phyloP scores from a whole-genome alignment of 108 stramenopile genomes.

The Fragilariopsis cylindrus region DNA sequence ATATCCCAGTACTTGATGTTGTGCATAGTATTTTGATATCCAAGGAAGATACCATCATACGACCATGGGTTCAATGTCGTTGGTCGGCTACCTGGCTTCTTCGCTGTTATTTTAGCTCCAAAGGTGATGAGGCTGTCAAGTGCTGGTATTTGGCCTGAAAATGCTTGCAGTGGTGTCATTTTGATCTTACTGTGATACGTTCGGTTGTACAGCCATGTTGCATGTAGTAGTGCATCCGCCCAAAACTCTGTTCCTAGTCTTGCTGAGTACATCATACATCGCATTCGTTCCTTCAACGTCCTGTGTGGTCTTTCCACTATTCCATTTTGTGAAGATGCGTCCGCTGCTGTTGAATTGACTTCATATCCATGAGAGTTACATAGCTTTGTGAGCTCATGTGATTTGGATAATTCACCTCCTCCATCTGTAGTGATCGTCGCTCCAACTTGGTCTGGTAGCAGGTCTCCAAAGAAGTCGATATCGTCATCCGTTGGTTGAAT shows the following conservation, averaged over 20 bases:
- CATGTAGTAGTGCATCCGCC: slow-evolving; percentile 20
- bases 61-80: not conserved
- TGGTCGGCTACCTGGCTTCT: not conserved
- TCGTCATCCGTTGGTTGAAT: not conserved
- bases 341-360: slow-evolving; percentile 6
- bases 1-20: slow-evolving; percentile 15
- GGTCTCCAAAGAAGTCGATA: not conserved
- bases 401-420: slow-evolving; percentile 16
- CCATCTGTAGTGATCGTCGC: not conserved
- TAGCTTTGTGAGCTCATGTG: not conserved
- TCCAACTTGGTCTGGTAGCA: not conserved
- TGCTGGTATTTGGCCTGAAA: not conserved
- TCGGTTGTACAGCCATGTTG: slow-evolving; percentile 16
- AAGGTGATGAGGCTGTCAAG: slow-evolving; percentile 16
- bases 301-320: slow-evolving; percentile 16
- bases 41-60: slow-evolving; percentile 21
- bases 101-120: slow-evolving; percentile 2
- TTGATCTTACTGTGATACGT: slow-evolving; percentile 7
- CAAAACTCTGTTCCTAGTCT: slow-evolving; percentile 12
- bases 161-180: slow-evolving; percentile 7
- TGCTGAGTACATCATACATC: slow-evolving; percentile 22
- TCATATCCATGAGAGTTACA: not conserved
- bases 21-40: slow-evolving; percentile 3
- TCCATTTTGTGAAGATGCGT: slow-evolving; percentile 20
- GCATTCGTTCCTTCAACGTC: not conserved